Conservation (phyloP, 768 basidiomycete genomes). For the Pleurotus tuber-regium region DNA sequence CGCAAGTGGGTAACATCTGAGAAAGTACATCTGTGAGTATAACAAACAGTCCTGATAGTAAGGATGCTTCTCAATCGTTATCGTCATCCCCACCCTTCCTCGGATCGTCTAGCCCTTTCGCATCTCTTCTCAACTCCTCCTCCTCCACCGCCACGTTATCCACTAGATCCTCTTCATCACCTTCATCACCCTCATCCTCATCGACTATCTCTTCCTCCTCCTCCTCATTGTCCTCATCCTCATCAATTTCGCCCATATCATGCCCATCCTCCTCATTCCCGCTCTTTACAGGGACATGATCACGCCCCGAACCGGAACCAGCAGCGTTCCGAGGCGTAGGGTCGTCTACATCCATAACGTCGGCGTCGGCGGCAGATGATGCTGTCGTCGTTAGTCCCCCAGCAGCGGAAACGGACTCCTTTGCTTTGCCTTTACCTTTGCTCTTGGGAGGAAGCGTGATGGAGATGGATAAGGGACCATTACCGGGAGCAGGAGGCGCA, state of each 20-base stretch:
- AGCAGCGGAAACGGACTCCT: background rate
- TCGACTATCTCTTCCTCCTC: constrained; percentile 34
- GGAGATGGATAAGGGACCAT: constrained; percentile 11
- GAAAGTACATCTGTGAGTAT: no score
- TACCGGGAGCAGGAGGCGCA: constrained; percentile 3
- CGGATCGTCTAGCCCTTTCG: constrained; percentile 31
- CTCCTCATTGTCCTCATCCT: constrained; percentile 28
- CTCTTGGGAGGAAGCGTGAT: constrained; percentile 21
- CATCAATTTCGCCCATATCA: constrained; percentile 24
- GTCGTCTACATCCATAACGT: constrained; percentile 32
- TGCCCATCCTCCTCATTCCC: constrained; percentile 19
- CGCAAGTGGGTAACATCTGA: no score
- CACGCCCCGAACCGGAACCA: no score
- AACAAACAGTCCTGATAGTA: no score
- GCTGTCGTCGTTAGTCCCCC: constrained; percentile 9
- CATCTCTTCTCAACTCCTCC: constrained; percentile 40
- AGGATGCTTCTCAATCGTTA: background rate
- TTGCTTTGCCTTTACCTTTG: constrained; percentile 38
- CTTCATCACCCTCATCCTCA: constrained; percentile 37
- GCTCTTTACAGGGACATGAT: no score
- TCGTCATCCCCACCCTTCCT: background rate
- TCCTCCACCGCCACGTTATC: constrained; percentile 43
- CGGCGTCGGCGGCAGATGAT: constrained; percentile 24
- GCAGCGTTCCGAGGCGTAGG: no score
- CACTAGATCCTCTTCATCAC: constrained; percentile 36